Evolutionary conservation across 331 rosid genomes (phyloP).

Genomic region (Saraca asoca): DNA sequence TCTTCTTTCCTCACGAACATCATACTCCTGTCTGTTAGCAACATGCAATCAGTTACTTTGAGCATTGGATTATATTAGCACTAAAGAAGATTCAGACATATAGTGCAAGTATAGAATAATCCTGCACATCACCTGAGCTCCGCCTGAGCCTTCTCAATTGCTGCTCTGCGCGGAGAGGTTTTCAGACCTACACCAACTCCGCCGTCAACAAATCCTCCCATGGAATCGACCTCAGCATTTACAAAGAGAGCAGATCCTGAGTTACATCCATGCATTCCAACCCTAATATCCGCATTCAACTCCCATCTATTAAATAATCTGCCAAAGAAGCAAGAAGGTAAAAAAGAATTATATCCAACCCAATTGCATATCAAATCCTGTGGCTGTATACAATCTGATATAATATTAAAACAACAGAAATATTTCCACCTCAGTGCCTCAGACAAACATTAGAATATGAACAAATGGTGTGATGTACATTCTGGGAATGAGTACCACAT

Average conservation of each 20-base stretch:
- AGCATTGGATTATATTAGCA: constrained; percentile 21
- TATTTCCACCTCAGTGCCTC: not conserved
- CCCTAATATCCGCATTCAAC: constrained; percentile 45
- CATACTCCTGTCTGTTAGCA: constrained; percentile 86
- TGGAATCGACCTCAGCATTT: constrained; percentile 99
- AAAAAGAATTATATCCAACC: not conserved
- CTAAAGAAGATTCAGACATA: constrained; percentile 26
- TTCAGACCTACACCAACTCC: constrained; percentile 93
- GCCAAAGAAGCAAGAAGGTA: constrained; percentile 25
- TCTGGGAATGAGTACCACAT: constrained; percentile 5
- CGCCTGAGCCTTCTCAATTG: constrained; percentile 88
- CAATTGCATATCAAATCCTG: constrained; percentile 16
- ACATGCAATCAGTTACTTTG: constrained; percentile 36
- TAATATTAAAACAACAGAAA: not conserved
- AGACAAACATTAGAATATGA: too few species aligned
- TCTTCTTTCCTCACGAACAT: constrained; percentile 91
- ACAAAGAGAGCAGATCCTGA: constrained; percentile 78
- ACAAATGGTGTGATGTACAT: constrained; percentile 1
- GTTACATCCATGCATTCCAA: constrained; percentile 88
- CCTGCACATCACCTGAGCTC: constrained; percentile 76
- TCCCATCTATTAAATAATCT: constrained; percentile 53
- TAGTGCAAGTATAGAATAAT: constrained; percentile 20
- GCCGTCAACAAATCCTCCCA: constrained; percentile 99
- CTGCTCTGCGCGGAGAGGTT: constrained; percentile 89
- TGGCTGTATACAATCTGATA: too few species aligned